Percentiles rank a stretch among this genome's conserved stretches.
Conservation (phyloP, 2,329 filamentous ascomycete species). For the Fusarium devonianum region DNA sequence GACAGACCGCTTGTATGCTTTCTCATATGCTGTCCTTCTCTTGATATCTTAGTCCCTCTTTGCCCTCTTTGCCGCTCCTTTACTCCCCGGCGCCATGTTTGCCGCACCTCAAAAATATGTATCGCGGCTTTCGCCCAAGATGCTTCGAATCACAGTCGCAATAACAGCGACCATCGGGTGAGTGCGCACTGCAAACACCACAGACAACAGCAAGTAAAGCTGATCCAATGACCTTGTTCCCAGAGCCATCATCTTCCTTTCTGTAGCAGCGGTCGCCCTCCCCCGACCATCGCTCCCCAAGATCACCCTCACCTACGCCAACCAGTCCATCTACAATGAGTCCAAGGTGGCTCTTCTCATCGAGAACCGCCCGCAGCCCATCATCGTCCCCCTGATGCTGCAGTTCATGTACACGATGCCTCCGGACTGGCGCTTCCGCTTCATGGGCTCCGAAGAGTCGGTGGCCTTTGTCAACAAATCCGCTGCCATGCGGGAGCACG, state of each 20-base stretch:
- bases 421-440: slow-evolving; percentile 4
- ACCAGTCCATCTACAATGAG: slow-evolving; percentile 5
- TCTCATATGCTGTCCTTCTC: no score
- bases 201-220: no score
- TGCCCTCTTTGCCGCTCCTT: no score
- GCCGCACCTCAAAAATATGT: neutral
- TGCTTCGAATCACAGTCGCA: neutral
- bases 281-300: neutral
- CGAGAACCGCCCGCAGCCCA: slow-evolving; percentile 3
- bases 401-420: slow-evolving; percentile 4
- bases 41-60: no score
- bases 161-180: neutral
- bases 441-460: slow-evolving; percentile 3
- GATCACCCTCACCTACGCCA: slow-evolving; percentile 2
- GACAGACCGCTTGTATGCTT: no score
- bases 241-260: slow-evolving; percentile 1
- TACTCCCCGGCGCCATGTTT: neutral
- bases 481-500: slow-evolving; percentile 55
- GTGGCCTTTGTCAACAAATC: slow-evolving; percentile 49
- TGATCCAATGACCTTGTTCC: neutral
- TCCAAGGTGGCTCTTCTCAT: slow-evolving; percentile 6
- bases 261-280: neutral
- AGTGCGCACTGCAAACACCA: neutral
- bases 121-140: slow-evolving; percentile 1
- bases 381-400: slow-evolving; percentile 4